These are phyloP conservation scores for Metschnikowia peoriensis DNA, from an alignment of 805 yeast genomes.

Conservation along the genomic window DNA sequence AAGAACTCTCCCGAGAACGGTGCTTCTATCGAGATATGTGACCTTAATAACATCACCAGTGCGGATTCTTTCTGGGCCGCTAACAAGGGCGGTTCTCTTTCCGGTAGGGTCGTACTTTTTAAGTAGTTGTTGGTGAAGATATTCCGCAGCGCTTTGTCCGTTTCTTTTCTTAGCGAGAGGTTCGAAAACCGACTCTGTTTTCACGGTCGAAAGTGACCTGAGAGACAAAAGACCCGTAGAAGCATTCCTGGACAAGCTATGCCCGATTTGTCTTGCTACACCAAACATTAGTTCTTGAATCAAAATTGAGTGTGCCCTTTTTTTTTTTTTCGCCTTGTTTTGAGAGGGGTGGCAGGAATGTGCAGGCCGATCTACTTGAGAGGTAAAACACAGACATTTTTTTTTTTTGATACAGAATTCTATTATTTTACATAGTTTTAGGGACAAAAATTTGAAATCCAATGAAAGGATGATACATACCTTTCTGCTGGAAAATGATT, in stretches of 20 bases:
- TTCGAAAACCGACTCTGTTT: constrained; percentile 38
- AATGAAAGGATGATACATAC: too few species aligned
- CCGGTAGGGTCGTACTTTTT: constrained; percentile 70
- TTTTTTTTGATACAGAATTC: too few species aligned
- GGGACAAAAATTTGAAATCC: too few species aligned
- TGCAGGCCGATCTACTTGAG: constrained; percentile 1
- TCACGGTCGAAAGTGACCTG: constrained; percentile 5
- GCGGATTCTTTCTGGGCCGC: constrained; percentile 50
- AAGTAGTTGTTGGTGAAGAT: constrained; percentile 50
- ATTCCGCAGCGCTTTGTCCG: constrained; percentile 45
- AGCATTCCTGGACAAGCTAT: constrained; percentile 1
- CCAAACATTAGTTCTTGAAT: constrained; percentile 7
- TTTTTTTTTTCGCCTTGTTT: not conserved
- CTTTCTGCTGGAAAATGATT: too few species aligned
- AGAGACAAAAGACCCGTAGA: not conserved
- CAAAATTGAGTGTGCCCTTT: not conserved
- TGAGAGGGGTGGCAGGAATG: constrained; percentile 4
- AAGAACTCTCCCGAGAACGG: constrained; percentile 74
- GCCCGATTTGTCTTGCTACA: constrained; percentile 3
- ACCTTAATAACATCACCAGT: constrained; percentile 84
- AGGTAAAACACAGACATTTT: too few species aligned
- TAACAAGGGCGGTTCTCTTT: constrained; percentile 55
- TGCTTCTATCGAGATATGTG: constrained; percentile 63
- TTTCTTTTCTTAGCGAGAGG: constrained; percentile 50
- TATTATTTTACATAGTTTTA: too few species aligned